phyloP scores from a whole-genome alignment of 2,329 filamentous ascomycete genomes.

The Juglanconis oblonga region DNA sequence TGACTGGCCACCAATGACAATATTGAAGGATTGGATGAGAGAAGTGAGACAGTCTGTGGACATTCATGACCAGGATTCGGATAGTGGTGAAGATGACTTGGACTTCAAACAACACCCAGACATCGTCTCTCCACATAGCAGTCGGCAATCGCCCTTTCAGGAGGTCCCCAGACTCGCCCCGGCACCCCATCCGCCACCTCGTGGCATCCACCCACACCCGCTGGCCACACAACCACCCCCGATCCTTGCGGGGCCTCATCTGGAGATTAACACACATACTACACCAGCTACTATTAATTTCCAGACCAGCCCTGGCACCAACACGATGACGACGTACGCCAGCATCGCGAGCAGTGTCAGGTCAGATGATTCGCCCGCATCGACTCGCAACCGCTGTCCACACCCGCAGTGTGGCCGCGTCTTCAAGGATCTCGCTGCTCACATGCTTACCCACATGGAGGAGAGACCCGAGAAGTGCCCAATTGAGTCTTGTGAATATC shows the following conservation, averaged over 20 bases:
- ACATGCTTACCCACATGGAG: slow-evolving; percentile 94
- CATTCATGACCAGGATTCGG: slow-evolving; percentile 44
- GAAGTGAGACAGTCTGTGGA: slow-evolving; percentile 52
- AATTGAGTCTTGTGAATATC: slow-evolving; percentile 89
- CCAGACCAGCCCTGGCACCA: slow-evolving; percentile 18
- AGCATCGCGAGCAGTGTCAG: slow-evolving; percentile 24
- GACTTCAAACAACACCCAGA: slow-evolving; percentile 31
- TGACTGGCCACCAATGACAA: slow-evolving; percentile 57
- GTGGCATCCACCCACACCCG: slow-evolving; percentile 9
- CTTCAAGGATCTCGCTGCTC: slow-evolving; percentile 70
- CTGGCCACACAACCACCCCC: slow-evolving; percentile 14
- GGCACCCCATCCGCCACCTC: slow-evolving; percentile 21
- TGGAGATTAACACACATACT: slow-evolving; percentile 11
- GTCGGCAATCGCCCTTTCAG: slow-evolving; percentile 24
- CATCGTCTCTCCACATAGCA: slow-evolving; percentile 23
- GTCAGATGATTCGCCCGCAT: slow-evolving; percentile 28
- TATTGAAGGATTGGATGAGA: slow-evolving; percentile 59
- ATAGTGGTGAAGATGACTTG: slow-evolving; percentile 50
- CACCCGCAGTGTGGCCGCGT: slow-evolving; percentile 57
- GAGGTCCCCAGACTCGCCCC: slow-evolving; percentile 28
- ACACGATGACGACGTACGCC: not conserved
- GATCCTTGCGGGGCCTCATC: slow-evolving; percentile 5
- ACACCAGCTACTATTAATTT: slow-evolving; percentile 10
- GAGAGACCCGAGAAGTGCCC: slow-evolving; percentile 96
- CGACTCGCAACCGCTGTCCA: slow-evolving; percentile 50